Base-by-base conservation (phyloP, 768 basidiomycete species). In the Phaeotremella skinneri region DNA sequence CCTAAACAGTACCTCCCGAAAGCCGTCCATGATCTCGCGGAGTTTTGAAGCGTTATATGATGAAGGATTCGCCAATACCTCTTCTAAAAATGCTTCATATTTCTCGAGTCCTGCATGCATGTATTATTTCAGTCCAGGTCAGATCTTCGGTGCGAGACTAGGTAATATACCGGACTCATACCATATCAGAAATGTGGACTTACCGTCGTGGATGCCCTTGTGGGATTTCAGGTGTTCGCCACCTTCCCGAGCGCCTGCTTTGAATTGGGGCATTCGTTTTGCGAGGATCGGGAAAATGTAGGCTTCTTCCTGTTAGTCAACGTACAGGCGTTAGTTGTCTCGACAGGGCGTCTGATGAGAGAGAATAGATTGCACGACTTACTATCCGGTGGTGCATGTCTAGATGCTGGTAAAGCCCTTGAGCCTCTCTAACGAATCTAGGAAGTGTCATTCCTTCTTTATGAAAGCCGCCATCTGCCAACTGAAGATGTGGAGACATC, bases 201-300 rank as follows among this genome's bases (percentile, higher is more conserved):
- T 49, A 75, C 76, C 77, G 11, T 75, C 66, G 61, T 76, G 76
- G 9, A 78, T 78, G 45, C 45, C 49, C 48, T 75, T 70, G 55
- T 78, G 78, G 29, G 65, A 69, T 37, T 76, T 70, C 2, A 76
- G 63, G 55, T 78, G 78, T 47, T 74, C 74, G 5, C 76, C 76
- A 11, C 68, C 68, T 23, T 77, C 75, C 21, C 76, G 63, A 9
- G 67, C 63, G 13, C 72, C 76, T 6, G 61, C 62, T 32, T 69
- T 68, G 66, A 78, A 78, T 53, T 77, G 75, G 0, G 78, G 78
- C 78, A 78, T 76, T 49, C 73, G 70, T 64, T 67, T 67, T 7
- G 69, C 72, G 26, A 78, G 58, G 0, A 77, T 58, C 1, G 76
- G 78, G 63, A 78, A 78, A 57, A 78, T 76, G 59, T 77, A 69